A percentile compares a stretch with the other conserved stretches of the same genome.
phyloP scores from a whole-genome alignment of 2,329 filamentous ascomycete genomes.

The Fusarium acutatum region DNA sequence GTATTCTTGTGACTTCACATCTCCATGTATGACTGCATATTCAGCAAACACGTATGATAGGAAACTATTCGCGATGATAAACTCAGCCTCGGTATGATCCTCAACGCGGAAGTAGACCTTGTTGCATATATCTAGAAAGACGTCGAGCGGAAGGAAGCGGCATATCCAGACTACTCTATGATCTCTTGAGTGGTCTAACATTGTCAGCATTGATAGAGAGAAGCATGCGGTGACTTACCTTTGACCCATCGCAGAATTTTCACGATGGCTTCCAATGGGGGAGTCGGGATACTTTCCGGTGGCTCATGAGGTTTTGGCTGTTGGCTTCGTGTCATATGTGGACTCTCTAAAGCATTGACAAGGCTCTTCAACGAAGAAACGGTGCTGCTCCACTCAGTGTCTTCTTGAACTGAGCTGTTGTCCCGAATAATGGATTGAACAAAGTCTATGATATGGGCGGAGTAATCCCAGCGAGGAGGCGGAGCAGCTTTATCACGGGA shows the following conservation, averaged over 20 bases:
- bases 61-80: constrained; percentile 48
- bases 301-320: not conserved
- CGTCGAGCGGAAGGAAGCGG: constrained; percentile 44
- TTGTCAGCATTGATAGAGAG: not conserved
- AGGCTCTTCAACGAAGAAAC: constrained; percentile 19
- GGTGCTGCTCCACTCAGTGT: not conserved
- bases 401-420: not conserved
- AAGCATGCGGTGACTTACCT: constrained; percentile 19
- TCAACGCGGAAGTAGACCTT: constrained; percentile 50
- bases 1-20: constrained; percentile 34
- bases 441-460: constrained; percentile 46
- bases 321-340: not conserved
- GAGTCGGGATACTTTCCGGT: constrained; percentile 30
- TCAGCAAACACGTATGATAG: constrained; percentile 48
- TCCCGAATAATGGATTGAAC: constrained; percentile 38
- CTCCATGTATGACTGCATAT: constrained; percentile 39
- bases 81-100: constrained; percentile 44
- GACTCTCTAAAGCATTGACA: not conserved
- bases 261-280: constrained; percentile 42
- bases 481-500: too few species aligned
- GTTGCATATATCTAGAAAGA: constrained; percentile 44
- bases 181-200: constrained; percentile 38
- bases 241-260: constrained; percentile 45
- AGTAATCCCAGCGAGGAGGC: constrained; percentile 43
- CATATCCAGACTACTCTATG: constrained; percentile 44